A percentile compares a stretch with the other conserved stretches of the same genome.
These are phyloP conservation scores for Leucaena leucocephala DNA, from an alignment of 306 rosid genomes.

Conservation along the genomic window DNA sequence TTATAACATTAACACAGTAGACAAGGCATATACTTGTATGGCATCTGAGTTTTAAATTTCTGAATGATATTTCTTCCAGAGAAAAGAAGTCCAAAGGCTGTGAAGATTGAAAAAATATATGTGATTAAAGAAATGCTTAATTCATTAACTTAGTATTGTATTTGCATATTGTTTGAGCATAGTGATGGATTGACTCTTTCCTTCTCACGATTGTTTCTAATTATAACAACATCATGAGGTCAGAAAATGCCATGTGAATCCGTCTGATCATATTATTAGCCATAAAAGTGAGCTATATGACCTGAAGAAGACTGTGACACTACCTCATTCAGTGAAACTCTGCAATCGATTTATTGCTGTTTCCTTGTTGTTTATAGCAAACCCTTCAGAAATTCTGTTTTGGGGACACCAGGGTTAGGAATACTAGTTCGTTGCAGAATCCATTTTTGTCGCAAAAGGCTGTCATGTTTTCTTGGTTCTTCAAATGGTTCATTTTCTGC, in stretches of 20 bases:
- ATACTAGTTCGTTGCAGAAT: slow-evolving; percentile 19
- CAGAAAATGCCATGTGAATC: slow-evolving; percentile 11
- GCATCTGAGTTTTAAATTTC: slow-evolving; percentile 13
- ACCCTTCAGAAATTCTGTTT: background rate
- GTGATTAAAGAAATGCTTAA: slow-evolving; percentile 5
- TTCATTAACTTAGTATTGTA: background rate
- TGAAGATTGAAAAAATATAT: slow-evolving; percentile 25
- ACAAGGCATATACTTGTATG: slow-evolving; percentile 14
- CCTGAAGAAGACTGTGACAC: background rate
- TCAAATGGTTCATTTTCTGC: slow-evolving; percentile 20
- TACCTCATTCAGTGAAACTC: background rate
- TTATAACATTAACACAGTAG: background rate
- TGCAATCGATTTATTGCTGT: slow-evolving; percentile 1
- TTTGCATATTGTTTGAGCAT: slow-evolving; percentile 14
- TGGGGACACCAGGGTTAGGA: slow-evolving; percentile 24
- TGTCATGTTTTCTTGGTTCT: slow-evolving; percentile 1
- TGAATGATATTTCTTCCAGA: background rate
- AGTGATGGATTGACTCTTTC: slow-evolving; percentile 15
- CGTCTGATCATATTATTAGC: background rate
- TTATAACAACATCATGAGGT: slow-evolving; percentile 6
- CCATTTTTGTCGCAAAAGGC: background rate
- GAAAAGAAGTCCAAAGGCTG: background rate
- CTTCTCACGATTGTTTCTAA: slow-evolving; percentile 20
- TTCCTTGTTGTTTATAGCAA: background rate
- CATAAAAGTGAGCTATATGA: background rate